Conservation (phyloP, 2,329 filamentous ascomycete species). For the Zymoseptoria brevis region DNA sequence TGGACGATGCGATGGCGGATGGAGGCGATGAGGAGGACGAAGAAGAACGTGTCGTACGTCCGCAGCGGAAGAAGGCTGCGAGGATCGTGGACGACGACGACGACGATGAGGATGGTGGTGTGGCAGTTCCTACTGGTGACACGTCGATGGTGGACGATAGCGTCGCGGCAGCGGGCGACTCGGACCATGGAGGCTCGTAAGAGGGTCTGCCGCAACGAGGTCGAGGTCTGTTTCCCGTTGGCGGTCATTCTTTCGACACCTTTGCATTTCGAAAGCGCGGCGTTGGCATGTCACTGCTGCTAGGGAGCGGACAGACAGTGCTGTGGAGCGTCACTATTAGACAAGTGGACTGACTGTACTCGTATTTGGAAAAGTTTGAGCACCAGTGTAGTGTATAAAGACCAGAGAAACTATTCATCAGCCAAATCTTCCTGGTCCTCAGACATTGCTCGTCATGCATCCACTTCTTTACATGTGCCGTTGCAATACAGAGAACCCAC, state of each 20-base stretch:
- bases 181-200: conserved; percentile 10
- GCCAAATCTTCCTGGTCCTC: too few relatives aligned
- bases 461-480: too few relatives aligned
- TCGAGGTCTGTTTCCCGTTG: background rate
- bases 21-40: conserved; percentile 22
- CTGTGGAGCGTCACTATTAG: background rate
- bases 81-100: conserved; percentile 29
- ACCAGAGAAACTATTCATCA: too few relatives aligned
- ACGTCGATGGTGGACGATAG: conserved; percentile 7
- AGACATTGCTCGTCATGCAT: too few relatives aligned
- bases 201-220: background rate
- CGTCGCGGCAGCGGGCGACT: conserved; percentile 10
- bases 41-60: conserved; percentile 14
- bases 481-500: too few relatives aligned
- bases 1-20: conserved; percentile 18
- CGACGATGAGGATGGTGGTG: conserved; percentile 25
- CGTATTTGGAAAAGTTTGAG: background rate
- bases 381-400: background rate
- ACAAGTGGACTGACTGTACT: background rate
- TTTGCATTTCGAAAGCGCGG: background rate
- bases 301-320: background rate
- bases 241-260: background rate
- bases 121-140: conserved; percentile 1
- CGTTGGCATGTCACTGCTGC: background rate
- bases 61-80: conserved; percentile 23